Conservation (phyloP, 305 asterid genomes). For the Fraxinus albicans region DNA sequence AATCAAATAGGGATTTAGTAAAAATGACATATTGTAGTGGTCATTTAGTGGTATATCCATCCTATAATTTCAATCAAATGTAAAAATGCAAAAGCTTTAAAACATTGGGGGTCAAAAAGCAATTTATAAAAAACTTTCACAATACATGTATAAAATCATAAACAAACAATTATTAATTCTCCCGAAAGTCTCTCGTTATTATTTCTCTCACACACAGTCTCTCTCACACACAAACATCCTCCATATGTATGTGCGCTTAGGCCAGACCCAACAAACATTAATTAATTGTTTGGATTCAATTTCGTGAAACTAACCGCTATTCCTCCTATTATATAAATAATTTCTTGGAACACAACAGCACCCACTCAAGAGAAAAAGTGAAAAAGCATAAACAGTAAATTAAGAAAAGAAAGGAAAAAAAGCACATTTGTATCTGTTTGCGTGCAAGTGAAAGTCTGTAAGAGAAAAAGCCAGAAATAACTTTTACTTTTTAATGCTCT, state of each 20-base stretch:
- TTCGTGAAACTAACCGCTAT: not conserved
- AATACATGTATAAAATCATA: conserved; percentile 19
- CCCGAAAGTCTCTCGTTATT: not conserved
- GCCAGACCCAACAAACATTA: conserved; percentile 1
- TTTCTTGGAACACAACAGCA: not conserved
- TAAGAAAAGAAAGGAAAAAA: conserved; percentile 15
- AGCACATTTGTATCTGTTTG: conserved; percentile 47
- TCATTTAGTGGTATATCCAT: not conserved
- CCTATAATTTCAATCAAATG: not conserved
- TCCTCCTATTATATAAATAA: not conserved
- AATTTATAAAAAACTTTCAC: conserved; percentile 6
- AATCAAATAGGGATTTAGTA: not conserved
- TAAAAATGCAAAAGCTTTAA: not conserved
- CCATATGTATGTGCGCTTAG: not conserved
- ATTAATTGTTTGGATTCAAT: not conserved
- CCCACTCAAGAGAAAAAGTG: not conserved
- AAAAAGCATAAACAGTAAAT: not conserved
- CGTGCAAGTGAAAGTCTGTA: not conserved
- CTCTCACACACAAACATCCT: not conserved
- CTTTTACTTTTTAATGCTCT: conserved; percentile 56
- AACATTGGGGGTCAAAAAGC: not conserved
- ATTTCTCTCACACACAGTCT: not conserved
- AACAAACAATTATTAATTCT: conserved; percentile 13
- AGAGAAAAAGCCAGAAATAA: conserved; percentile 40
- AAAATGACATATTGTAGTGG: not conserved